These are phyloP conservation scores for Aspergillus steynii DNA, from an alignment of 495 filamentous ascomycete genomes.

Conservation along the genomic window DNA sequence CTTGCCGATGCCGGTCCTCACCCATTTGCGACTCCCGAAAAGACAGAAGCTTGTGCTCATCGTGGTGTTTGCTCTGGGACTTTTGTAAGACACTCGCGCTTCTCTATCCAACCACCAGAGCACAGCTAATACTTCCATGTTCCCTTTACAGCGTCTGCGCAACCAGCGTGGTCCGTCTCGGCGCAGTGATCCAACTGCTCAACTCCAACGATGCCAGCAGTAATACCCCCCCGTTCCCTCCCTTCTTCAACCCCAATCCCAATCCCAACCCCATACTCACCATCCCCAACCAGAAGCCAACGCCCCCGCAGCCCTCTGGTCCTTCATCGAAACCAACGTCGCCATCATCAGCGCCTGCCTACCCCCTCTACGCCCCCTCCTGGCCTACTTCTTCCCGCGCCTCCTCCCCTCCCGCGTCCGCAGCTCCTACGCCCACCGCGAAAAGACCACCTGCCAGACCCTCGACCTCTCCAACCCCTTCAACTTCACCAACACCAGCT, in stretches of 20 bases:
- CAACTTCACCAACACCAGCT: conserved; percentile 19
- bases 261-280: conserved; percentile 1
- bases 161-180: conserved; percentile 36
- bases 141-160: conserved; percentile 33
- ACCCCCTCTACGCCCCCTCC: conserved; percentile 75
- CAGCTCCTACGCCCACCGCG: conserved; percentile 17
- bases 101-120: too few species aligned
- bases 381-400: conserved; percentile 67
- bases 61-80: conserved; percentile 47
- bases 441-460: conserved; percentile 12
- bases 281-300: conserved; percentile 34
- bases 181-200: conserved; percentile 16
- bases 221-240: conserved; percentile 12
- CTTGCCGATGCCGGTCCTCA: conserved; percentile 46
- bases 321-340: conserved; percentile 76
- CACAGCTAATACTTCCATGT: neutral
- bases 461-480: conserved; percentile 17
- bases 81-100: conserved; percentile 34
- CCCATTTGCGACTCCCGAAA: conserved; percentile 37
- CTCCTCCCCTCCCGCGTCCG: conserved; percentile 23
- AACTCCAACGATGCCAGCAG: conserved; percentile 21
- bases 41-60: conserved; percentile 44
- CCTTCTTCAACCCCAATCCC: neutral
- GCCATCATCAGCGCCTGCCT: conserved; percentile 84
- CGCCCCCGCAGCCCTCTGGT: conserved; percentile 63